Conservation (phyloP, 2,329 filamentous ascomycete genomes). For the Endocalyx cinctus region DNA sequence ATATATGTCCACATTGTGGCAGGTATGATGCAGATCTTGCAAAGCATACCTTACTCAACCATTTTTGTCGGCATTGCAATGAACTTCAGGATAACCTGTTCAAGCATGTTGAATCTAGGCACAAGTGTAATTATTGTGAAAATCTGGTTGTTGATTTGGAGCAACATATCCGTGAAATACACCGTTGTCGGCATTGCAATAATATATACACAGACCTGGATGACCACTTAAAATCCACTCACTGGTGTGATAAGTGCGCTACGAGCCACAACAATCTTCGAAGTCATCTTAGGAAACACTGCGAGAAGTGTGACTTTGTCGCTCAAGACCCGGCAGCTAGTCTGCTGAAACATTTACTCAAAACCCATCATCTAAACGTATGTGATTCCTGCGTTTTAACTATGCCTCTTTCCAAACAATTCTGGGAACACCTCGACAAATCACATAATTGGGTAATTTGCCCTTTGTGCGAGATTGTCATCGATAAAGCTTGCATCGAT, state of each 20-base stretch:
- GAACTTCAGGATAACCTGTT: background rate
- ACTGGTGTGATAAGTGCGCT: background rate
- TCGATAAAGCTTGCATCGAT: slow-evolving; percentile 1
- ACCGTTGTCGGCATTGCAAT: background rate
- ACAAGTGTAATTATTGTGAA: background rate
- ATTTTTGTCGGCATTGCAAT: slow-evolving; percentile 1
- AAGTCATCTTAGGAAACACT: slow-evolving; percentile 2
- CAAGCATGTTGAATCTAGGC: background rate
- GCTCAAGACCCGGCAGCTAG: slow-evolving; percentile 1
- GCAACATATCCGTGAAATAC: background rate
- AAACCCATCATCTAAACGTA: slow-evolving; percentile 1
- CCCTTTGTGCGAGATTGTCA: background rate
- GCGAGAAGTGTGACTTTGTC: slow-evolving; percentile 3
- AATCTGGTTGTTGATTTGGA: background rate
- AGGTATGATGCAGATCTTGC: background rate
- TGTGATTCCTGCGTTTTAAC: background rate
- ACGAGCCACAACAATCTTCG: background rate
- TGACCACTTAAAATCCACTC: slow-evolving; percentile 1
- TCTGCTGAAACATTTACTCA: slow-evolving; percentile 1
- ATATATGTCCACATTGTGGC: slow-evolving; percentile 1
- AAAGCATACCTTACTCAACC: background rate
- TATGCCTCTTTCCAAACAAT: background rate
- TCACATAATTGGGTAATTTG: background rate
- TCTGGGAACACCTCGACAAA: slow-evolving; percentile 1
- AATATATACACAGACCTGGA: background rate